Evolutionary conservation across 2,329 filamentous ascomycete genomes (phyloP).

Genomic region (Penicillium decumbens): DNA sequence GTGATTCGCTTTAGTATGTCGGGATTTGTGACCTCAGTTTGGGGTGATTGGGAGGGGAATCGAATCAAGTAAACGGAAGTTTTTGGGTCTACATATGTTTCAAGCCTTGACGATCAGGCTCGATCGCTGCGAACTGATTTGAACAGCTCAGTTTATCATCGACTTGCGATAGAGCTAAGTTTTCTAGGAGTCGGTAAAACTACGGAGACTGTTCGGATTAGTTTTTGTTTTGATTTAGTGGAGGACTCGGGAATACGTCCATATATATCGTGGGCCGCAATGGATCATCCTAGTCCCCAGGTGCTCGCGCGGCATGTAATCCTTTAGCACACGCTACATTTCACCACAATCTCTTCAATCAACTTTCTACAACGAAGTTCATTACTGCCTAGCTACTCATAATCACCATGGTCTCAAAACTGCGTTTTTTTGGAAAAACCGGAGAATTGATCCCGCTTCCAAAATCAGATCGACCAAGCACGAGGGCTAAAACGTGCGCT

Average conservation of each 20-base stretch:
- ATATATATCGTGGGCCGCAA: slow-evolving; percentile 3
- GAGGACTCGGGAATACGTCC: background rate
- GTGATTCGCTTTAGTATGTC: slow-evolving; percentile 4
- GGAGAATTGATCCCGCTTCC: background rate
- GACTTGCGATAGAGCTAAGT: background rate
- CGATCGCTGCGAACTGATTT: slow-evolving; percentile 7
- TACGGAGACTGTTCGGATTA: slow-evolving; percentile 1
- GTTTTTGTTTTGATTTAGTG: background rate
- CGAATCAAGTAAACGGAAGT: slow-evolving; percentile 16
- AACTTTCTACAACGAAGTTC: background rate
- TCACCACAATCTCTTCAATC: background rate
- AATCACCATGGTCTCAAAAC: background rate
- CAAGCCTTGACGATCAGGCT: slow-evolving; percentile 12
- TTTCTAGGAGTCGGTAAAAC: slow-evolving; percentile 5
- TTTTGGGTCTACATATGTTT: slow-evolving; percentile 19
- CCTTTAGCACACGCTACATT: background rate
- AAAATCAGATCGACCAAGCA: slow-evolving; percentile 6
- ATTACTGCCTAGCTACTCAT: background rate
- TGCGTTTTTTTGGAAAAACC: background rate
- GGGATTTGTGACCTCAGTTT: background rate
- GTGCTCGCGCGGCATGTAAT: background rate
- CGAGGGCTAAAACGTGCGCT: background rate
- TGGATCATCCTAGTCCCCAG: background rate
- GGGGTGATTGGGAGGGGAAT: background rate
- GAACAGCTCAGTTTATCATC: background rate